Base-by-base conservation (phyloP, 2,329 filamentous ascomycete genomes). In the Ploettnerulaceae sp. region DNA sequence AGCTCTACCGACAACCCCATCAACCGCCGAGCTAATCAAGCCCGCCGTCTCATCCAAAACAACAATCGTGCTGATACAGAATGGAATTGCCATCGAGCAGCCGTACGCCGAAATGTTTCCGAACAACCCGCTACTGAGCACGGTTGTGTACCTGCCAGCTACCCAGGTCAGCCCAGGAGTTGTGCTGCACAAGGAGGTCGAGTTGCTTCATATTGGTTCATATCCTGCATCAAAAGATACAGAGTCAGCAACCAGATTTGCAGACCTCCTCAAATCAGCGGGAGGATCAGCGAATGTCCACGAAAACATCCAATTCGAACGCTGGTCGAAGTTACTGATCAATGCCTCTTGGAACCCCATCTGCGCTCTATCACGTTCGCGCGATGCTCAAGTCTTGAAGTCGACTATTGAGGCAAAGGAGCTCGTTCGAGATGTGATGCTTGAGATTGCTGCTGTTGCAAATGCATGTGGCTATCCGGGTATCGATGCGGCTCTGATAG, bases 301-400 rank as follows among this genome's bases (percentile, higher is more conserved):
- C 28, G 67, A 71, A 3, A 70, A 82, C 50, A 69, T 84, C 7
- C 77, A 83, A 52, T 59, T 69, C 0, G 70, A 74, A 42, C 70
- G 79, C 6, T 83, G 79, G 79, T 68, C 69, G 42, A 84, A 83
- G 61, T 69, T 82, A 0, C 65, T 82, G 0, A 67, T 78, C 61
- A 83, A 83, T 57, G 77, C 73, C 1, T 70, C 75, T 0, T 82
- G 76, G 74, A 83, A 83, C 53, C 73, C 78, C 0, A 68, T 81
- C 26, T 79, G 75, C 32, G 77, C 78, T 0, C 64, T 82, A 1
- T 74, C 76, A 0, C 68, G 73, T 0, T 51, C 43, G 9, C 68
- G 70, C 32, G 71, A 75, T 47, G 78, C 78, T 15, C 70, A 74
- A 0, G 59, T 70, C 0, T 75, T 78, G 58, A 62, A 81, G 0